Conservation (phyloP, 2,329 filamentous ascomycete genomes). For the Juglanconis oblonga region DNA sequence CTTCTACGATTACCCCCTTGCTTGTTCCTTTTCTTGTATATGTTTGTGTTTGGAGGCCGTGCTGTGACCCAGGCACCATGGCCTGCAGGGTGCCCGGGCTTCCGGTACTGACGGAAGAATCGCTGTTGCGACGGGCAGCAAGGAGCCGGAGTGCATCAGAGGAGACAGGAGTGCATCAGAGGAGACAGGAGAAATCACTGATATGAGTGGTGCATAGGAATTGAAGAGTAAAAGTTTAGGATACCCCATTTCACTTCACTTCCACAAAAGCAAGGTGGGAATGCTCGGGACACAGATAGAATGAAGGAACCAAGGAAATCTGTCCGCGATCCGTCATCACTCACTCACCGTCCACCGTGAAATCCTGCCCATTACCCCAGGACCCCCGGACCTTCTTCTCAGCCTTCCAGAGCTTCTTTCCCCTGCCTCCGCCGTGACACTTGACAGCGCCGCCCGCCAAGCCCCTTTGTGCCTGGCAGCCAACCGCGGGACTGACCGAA, state of each 20-base stretch:
- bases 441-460: not conserved
- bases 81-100: not conserved
- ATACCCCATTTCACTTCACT: too few relatives aligned
- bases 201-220: too few relatives aligned
- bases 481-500: slow-evolving; percentile 16
- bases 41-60: not conserved
- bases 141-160: not conserved
- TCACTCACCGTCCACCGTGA: too few relatives aligned
- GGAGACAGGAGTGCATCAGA: not conserved
- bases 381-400: not conserved
- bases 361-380: too few relatives aligned
- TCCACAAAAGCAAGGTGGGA: too few relatives aligned
- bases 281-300: too few relatives aligned
- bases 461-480: slow-evolving; percentile 3
- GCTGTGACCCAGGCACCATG: slow-evolving; percentile 4
- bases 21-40: not conserved
- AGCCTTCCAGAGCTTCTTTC: slow-evolving; percentile 2
- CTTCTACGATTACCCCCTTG: not conserved
- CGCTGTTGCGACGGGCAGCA: not conserved
- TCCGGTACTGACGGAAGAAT: not conserved
- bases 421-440: not conserved
- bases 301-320: too few relatives aligned
- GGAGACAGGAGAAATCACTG: too few relatives aligned
- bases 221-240: too few relatives aligned
- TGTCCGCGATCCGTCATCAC: too few relatives aligned